Evolutionary conservation across 1,284 basidiomycete genomes (phyloP).

Genomic region (Puccinia novopanici): DNA sequence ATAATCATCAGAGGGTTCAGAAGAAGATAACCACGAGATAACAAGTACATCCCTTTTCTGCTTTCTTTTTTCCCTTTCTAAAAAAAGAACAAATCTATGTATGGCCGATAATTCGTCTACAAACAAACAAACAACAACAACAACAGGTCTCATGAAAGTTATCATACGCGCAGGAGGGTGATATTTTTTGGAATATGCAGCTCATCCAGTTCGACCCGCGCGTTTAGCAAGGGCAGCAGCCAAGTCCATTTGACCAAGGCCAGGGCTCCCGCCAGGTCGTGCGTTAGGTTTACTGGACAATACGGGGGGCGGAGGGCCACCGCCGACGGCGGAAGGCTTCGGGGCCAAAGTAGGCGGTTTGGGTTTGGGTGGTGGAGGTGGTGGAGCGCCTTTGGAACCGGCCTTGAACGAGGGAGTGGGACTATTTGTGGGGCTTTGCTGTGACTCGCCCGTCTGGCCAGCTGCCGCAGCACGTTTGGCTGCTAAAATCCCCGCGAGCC

Average conservation of each 20-base stretch:
- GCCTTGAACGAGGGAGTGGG: not conserved
- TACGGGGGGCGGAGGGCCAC: conserved; percentile 59
- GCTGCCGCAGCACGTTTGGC: conserved; percentile 60
- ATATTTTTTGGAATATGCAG: too few relatives aligned
- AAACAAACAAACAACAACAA: too few relatives aligned
- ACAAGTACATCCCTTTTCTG: not conserved
- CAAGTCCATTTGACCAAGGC: conserved; percentile 73
- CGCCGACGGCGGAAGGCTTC: conserved; percentile 58
- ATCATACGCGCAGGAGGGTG: not conserved
- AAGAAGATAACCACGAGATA: not conserved
- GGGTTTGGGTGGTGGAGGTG: conserved; percentile 60
- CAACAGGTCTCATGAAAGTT: not conserved
- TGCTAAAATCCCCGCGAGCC: conserved; percentile 60
- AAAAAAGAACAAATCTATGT: not conserved
- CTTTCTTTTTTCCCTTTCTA: too few relatives aligned
- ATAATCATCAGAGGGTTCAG: too few relatives aligned
- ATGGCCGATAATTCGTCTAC: not conserved
- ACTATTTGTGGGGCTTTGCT: not conserved
- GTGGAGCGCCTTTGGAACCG: conserved; percentile 52
- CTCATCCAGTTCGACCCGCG: conserved; percentile 39
- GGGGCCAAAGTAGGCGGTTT: conserved; percentile 62
- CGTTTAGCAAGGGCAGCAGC: conserved; percentile 64
- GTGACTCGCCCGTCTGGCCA: conserved; percentile 30
- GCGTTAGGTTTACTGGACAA: conserved; percentile 65
- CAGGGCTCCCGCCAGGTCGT: conserved; percentile 64